phyloP scores from a whole-genome alignment of 2,329 filamentous ascomycete species.

The Cordyceps cicadae region DNA sequence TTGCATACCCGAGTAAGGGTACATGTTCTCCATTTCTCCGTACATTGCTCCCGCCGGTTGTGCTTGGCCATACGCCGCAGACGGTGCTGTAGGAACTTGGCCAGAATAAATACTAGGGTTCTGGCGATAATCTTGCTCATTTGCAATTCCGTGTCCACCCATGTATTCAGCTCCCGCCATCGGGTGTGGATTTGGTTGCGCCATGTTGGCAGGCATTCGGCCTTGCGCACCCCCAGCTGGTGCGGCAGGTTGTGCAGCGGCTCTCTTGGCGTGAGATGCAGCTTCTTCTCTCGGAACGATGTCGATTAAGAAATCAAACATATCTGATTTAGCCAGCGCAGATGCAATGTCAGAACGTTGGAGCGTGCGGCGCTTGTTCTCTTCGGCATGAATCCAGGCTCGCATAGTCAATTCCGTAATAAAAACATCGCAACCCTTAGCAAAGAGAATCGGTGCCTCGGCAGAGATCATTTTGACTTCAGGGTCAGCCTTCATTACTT shows the following conservation, averaged over 20 bases:
- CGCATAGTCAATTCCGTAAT: constrained; percentile 99
- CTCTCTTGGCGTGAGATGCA: constrained; percentile 72
- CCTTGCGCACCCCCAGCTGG: constrained; percentile 41
- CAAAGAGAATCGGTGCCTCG: constrained; percentile 94
- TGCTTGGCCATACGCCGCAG: constrained; percentile 66
- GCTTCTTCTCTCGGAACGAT: constrained; percentile 96
- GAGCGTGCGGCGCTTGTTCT: constrained; percentile 93
- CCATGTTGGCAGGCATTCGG: constrained; percentile 42
- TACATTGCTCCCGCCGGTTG: constrained; percentile 64
- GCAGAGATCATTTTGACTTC: constrained; percentile 99
- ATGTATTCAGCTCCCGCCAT: constrained; percentile 58
- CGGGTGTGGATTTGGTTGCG: constrained; percentile 45
- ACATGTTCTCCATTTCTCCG: constrained; percentile 74
- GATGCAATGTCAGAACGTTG: constrained; percentile 96
- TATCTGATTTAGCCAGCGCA: constrained; percentile 92
- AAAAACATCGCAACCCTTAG: constrained; percentile 98
- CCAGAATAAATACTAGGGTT: constrained; percentile 74
- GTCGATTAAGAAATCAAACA: constrained; percentile 99
- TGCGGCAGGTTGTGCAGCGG: constrained; percentile 42
- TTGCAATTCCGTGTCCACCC: constrained; percentile 52
- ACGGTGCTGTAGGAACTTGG: constrained; percentile 65
- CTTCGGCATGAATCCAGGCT: constrained; percentile 97
- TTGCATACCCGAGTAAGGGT: constrained; percentile 71
- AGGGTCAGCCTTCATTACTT: constrained; percentile 99
- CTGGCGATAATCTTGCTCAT: constrained; percentile 72